Evolutionary conservation across 148 eudicot species (phyloP).

Genomic region (Rhododendron williamsianum): DNA sequence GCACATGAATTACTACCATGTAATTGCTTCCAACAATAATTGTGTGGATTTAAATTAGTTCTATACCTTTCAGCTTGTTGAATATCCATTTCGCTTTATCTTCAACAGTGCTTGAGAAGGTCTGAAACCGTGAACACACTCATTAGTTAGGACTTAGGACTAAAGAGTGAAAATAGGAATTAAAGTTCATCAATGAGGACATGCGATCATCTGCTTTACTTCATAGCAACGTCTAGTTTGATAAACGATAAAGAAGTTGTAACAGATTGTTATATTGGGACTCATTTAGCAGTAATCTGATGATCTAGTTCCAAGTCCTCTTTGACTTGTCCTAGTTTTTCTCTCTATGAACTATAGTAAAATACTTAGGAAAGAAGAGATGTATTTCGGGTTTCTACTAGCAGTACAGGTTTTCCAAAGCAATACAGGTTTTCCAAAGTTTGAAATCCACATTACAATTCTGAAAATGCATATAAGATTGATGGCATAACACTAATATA

Average conservation of each 20-base stretch:
- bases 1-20: neutral
- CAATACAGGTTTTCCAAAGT: neutral
- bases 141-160: neutral
- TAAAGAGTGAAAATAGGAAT: neutral
- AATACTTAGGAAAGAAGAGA: neutral
- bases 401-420: no score
- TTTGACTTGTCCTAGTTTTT: neutral
- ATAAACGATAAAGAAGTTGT: neutral
- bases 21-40: neutral
- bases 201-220: neutral
- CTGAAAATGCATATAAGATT: neutral
- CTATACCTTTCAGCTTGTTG: conserved; percentile 78
- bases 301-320: neutral
- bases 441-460: neutral
- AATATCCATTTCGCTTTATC: conserved; percentile 90
- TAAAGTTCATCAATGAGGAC: neutral
- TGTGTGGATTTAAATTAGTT: neutral
- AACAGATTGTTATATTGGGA: neutral
- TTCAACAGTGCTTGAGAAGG: conserved; percentile 70
- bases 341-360: neutral
- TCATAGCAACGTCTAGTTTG: neutral
- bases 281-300: neutral
- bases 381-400: neutral
- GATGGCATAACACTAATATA: neutral
- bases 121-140: conserved; percentile 36